Percentiles rank a stretch among this genome's conserved stretches.
These are phyloP conservation scores for Ilex paraguariensis DNA, from an alignment of 305 asterid genomes.

Conservation along the genomic window DNA sequence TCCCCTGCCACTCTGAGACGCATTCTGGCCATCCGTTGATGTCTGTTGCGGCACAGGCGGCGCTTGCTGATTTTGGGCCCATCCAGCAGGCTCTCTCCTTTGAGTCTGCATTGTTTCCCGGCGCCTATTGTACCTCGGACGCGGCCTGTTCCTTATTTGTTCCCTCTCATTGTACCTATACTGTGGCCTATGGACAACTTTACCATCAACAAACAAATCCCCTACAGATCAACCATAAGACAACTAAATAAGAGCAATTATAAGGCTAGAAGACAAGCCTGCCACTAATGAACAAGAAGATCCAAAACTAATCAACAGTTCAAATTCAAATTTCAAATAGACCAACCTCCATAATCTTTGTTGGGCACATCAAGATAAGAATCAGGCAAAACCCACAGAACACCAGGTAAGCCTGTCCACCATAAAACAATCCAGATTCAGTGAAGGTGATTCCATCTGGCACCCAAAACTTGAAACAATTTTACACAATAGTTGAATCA, in stretches of 20 bases:
- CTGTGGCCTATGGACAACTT: constrained; percentile 81
- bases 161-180: constrained; percentile 59
- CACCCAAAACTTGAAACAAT: background rate
- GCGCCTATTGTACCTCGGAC: constrained; percentile 77
- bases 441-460: background rate
- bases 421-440: constrained; percentile 15
- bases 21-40: constrained; percentile 20
- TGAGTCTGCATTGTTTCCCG: constrained; percentile 71
- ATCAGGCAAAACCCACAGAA: constrained; percentile 88
- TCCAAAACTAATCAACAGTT: background rate
- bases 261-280: background rate
- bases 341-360: constrained; percentile 87
- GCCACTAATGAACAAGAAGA: background rate
- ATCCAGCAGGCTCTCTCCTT: constrained; percentile 37
- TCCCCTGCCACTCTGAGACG: constrained; percentile 14
- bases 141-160: constrained; percentile 49
- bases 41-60: constrained; percentile 25
- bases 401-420: constrained; percentile 64
- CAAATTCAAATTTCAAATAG: constrained; percentile 1
- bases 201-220: constrained; percentile 74
- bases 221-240: constrained; percentile 34
- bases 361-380: constrained; percentile 90
- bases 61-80: constrained; percentile 30
- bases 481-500: background rate
- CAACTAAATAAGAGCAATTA: constrained; percentile 1